Conservation (phyloP, 176 grass and related monocot genomes). For the Triticum turgidum region DNA sequence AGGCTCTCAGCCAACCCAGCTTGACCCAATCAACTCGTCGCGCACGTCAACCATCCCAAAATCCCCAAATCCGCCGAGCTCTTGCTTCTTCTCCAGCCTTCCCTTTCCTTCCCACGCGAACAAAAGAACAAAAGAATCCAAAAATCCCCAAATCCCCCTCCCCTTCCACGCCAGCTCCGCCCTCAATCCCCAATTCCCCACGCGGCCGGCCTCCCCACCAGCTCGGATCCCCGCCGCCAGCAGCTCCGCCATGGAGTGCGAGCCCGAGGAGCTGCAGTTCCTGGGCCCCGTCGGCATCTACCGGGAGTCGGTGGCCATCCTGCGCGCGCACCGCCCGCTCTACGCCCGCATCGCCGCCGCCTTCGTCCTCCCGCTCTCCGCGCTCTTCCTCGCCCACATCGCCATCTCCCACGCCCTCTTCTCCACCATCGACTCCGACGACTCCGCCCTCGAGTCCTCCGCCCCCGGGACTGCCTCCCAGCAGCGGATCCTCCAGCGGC, state of each 20-base stretch:
- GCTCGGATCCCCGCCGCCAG: background rate
- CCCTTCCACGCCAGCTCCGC: background rate
- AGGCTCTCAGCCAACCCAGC: background rate
- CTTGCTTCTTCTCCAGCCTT: background rate
- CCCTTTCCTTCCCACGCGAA: background rate
- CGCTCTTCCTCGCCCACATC: conserved; percentile 82
- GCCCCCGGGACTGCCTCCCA: conserved; percentile 52
- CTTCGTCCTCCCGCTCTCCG: conserved; percentile 75
- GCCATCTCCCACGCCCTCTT: conserved; percentile 81
- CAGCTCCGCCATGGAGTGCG: conserved; percentile 45
- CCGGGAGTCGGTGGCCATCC: conserved; percentile 43
- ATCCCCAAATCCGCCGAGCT: background rate
- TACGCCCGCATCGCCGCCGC: conserved; percentile 66
- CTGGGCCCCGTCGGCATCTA: conserved; percentile 53
- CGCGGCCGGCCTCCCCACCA: background rate
- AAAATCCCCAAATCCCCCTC: background rate
- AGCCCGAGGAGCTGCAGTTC: conserved; percentile 95
- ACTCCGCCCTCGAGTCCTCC: conserved; percentile 53
- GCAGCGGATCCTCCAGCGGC: conserved; percentile 45
- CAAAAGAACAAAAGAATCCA: background rate
- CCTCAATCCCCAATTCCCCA: background rate
- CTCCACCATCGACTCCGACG: conserved; percentile 68
- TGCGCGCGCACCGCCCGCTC: conserved; percentile 52
- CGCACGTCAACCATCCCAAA: conserved; percentile 8
- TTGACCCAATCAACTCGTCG: background rate